Evolutionary conservation across 768 basidiomycete species (phyloP).

Genomic region (Filobasidium floriforme): DNA sequence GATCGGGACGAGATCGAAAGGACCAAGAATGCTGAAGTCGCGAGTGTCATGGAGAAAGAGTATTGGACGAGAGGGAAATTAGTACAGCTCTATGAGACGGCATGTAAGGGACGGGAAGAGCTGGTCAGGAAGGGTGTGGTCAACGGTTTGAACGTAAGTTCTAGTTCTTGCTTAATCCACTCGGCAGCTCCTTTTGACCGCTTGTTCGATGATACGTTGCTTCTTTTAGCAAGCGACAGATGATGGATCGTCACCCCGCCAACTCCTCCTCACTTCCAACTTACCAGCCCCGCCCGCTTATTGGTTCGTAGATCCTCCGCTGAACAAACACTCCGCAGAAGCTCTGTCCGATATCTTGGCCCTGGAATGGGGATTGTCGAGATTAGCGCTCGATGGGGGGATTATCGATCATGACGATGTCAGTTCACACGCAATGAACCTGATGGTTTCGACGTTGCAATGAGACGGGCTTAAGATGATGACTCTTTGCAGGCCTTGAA

Average conservation of each 20-base stretch:
- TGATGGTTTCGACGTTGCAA: too few relatives aligned
- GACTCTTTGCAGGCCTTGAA: conserved; percentile 59
- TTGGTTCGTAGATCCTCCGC: conserved; percentile 35
- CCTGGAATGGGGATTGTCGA: conserved; percentile 86
- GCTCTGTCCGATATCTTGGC: conserved; percentile 84
- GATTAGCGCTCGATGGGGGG: conserved; percentile 76
- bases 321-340: conserved; percentile 62
- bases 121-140: conserved; percentile 34
- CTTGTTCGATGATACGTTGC: neutral
- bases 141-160: conserved; percentile 38
- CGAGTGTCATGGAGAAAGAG: conserved; percentile 47
- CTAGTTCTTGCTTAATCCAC: neutral
- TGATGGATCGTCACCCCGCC: conserved; percentile 3
- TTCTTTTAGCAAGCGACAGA: neutral
- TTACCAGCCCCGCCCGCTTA: neutral
- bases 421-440: neutral
- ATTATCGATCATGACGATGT: conserved; percentile 67
- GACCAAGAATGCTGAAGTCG: conserved; percentile 56
- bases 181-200: too few relatives aligned
- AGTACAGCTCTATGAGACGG: conserved; percentile 65
- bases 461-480: too few relatives aligned
- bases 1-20: conserved; percentile 72
- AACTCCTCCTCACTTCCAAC: conserved; percentile 11
- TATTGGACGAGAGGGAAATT: conserved; percentile 85
- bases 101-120: conserved; percentile 45